Evolutionary conservation across 2,329 filamentous ascomycete genomes (phyloP).

Genomic region (Xylariaceae sp.): DNA sequence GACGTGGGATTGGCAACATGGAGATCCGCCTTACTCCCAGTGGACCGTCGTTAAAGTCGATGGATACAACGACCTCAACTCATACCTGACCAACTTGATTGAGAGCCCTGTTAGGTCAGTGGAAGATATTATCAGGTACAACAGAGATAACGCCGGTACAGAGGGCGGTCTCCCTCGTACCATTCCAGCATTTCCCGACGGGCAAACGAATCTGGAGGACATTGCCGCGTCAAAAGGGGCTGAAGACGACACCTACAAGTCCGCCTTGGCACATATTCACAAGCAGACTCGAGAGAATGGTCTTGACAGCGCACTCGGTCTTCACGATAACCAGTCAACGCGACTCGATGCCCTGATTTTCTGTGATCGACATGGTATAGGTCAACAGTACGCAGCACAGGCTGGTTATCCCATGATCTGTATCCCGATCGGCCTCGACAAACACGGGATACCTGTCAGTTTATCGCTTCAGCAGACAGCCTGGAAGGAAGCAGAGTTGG

Average conservation of each 20-base stretch:
- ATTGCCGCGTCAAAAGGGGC: conserved; percentile 59
- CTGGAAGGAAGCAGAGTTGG: no score
- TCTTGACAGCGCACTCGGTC: conserved; percentile 63
- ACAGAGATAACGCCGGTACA: conserved; percentile 59
- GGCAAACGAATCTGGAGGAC: conserved; percentile 70
- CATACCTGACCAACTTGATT: conserved; percentile 60
- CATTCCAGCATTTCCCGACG: conserved; percentile 63
- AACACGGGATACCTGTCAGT: no score
- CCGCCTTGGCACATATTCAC: conserved; percentile 61
- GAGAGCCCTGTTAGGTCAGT: conserved; percentile 60
- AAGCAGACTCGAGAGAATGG: conserved; percentile 58
- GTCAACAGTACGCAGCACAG: conserved; percentile 70
- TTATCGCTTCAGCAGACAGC: no score
- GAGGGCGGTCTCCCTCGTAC: conserved; percentile 63
- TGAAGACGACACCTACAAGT: conserved; percentile 64
- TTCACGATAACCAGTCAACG: conserved; percentile 32
- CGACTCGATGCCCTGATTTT: conserved; percentile 63
- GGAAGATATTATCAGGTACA: conserved; percentile 63
- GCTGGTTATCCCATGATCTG: conserved; percentile 74
- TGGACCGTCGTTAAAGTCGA: conserved; percentile 61
- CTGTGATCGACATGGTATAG: conserved; percentile 64
- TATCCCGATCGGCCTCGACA: conserved; percentile 58
- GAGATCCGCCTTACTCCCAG: conserved; percentile 43
- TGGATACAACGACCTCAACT: conserved; percentile 61
- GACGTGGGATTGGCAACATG: conserved; percentile 71